Evolutionary conservation across 371 early-diverging fungal species (phyloP).

Genomic region (Mucor mucedo): DNA sequence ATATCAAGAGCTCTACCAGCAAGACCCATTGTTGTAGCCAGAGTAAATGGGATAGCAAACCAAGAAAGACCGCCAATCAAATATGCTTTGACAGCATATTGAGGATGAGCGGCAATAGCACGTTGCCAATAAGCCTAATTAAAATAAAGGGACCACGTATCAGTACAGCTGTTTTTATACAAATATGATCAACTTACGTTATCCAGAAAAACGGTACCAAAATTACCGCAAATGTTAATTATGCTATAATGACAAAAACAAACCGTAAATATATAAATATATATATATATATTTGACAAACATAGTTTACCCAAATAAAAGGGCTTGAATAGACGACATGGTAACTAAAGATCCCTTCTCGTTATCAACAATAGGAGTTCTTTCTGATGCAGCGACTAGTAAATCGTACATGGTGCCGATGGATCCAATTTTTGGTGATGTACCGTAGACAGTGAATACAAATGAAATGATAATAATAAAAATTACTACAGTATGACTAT

Average conservation of each 20-base stretch:
- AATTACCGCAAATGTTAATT: conserved; percentile 76
- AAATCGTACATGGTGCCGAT: conserved; percentile 71
- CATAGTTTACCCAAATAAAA: conserved; percentile 59
- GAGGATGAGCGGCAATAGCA: conserved; percentile 71
- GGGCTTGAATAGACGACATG: conserved; percentile 66
- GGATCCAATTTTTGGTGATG: conserved; percentile 65
- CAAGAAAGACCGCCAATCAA: conserved; percentile 71
- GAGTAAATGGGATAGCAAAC: conserved; percentile 76
- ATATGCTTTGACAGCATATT: conserved; percentile 71
- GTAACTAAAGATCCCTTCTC: conserved; percentile 67
- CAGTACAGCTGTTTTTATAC: not conserved
- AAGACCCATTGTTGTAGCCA: conserved; percentile 74
- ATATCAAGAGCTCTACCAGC: conserved; percentile 68
- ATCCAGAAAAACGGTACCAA: conserved; percentile 77
- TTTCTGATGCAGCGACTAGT: conserved; percentile 48
- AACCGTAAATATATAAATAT: not conserved
- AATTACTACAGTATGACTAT: conserved; percentile 68
- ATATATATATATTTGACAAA: not conserved
- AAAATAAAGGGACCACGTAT: not conserved
- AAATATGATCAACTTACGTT: conserved; percentile 39
- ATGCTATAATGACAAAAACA: conserved; percentile 29
- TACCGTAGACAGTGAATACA: conserved; percentile 67
- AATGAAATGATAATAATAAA: conserved; percentile 70
- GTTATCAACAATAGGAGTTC: conserved; percentile 63
- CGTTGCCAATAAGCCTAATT: conserved; percentile 64